Conservation (phyloP, 1,284 basidiomycete genomes). For the Somion occarium region DNA sequence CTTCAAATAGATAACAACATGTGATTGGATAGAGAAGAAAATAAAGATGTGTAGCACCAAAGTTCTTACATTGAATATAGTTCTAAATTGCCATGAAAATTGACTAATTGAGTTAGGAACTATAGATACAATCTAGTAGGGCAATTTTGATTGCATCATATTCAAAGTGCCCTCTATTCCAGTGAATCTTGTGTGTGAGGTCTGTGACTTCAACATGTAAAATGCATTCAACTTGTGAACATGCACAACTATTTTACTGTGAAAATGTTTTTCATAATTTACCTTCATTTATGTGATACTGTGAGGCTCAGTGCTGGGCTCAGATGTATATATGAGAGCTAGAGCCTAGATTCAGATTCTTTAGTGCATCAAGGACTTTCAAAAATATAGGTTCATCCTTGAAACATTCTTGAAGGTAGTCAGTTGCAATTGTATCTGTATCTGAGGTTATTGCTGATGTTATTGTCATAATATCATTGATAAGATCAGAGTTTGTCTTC, state of each 20-base stretch:
- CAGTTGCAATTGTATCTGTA: constrained; percentile 2
- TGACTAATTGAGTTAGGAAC: background rate
- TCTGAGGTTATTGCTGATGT: no score
- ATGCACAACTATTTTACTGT: constrained; percentile 9
- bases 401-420: constrained; percentile 22
- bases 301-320: constrained; percentile 23
- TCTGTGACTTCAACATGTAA: constrained; percentile 15
- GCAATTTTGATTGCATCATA: background rate
- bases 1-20: constrained; percentile 29
- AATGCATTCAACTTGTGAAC: constrained; percentile 19
- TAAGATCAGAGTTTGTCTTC: no score
- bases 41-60: constrained; percentile 23
- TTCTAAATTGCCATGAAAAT: background rate
- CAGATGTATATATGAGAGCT: constrained; percentile 8
- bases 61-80: background rate
- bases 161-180: background rate
- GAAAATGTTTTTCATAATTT: constrained; percentile 27
- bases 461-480: no score
- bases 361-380: constrained; percentile 20
- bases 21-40: constrained; percentile 32
- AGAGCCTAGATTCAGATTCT: background rate
- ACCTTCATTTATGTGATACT: constrained; percentile 28
- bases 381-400: constrained; percentile 10
- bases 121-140: background rate
- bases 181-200: background rate